Conservation (phyloP, 192 early-diverging fungal species). For the Martensiomyces pterosporus region DNA sequence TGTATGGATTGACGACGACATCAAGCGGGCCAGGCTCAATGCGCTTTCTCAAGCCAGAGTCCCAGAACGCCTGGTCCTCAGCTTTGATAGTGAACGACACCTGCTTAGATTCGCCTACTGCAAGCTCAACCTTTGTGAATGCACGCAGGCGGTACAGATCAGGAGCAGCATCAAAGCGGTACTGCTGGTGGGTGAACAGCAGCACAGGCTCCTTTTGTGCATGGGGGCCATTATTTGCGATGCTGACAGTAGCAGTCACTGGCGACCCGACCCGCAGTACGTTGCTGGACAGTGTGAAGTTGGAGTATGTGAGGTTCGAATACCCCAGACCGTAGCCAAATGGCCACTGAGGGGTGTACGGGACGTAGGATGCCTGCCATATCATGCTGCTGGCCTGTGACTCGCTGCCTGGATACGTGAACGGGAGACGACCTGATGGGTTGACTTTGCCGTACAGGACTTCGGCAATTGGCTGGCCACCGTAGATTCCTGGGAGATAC, state of each 20-base stretch:
- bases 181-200: constrained; percentile 55
- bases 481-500: constrained; percentile 61
- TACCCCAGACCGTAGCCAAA: constrained; percentile 61
- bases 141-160: constrained; percentile 53
- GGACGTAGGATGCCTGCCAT: constrained; percentile 44
- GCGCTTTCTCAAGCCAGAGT: constrained; percentile 11
- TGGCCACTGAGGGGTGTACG: constrained; percentile 50
- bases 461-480: constrained; percentile 57
- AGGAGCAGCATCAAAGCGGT: constrained; percentile 49
- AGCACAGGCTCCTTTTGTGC: constrained; percentile 56
- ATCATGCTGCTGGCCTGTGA: constrained; percentile 31
- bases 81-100: constrained; percentile 42
- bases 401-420: constrained; percentile 55
- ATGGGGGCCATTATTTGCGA: constrained; percentile 49
- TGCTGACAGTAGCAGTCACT: constrained; percentile 27
- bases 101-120: constrained; percentile 39
- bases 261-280: constrained; percentile 6
- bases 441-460: constrained; percentile 56
- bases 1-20: constrained; percentile 29
- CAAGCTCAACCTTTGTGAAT: constrained; percentile 51
- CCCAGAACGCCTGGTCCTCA: constrained; percentile 40
- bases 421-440: constrained; percentile 58
- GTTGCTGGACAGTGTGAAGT: constrained; percentile 25
- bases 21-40: constrained; percentile 31
- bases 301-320: constrained; percentile 50